Evolutionary conservation across 805 yeast genomes (phyloP).

Genomic region (Millerozyma miso): DNA sequence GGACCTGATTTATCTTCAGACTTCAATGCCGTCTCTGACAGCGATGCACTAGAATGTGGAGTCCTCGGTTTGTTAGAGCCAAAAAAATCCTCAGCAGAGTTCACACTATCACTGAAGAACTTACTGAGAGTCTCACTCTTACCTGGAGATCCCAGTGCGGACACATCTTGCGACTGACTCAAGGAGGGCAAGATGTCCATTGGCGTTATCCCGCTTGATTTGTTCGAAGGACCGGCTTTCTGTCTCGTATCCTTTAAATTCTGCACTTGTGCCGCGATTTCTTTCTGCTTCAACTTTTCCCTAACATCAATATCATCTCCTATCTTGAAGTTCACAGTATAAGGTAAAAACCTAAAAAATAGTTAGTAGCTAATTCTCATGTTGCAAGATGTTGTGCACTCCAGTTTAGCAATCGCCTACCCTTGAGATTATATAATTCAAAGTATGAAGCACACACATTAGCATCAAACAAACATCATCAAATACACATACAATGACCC

Average conservation of each 20-base stretch:
- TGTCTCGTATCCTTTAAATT: constrained; percentile 3
- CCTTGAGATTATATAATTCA: too few species aligned
- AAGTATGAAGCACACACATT: too few species aligned
- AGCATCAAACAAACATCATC: too few species aligned
- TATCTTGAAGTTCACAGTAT: constrained; percentile 66
- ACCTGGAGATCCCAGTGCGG: constrained; percentile 13
- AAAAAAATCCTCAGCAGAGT: constrained; percentile 54
- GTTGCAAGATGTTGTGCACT: background rate
- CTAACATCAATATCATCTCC: constrained; percentile 10
- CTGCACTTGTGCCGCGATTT: background rate
- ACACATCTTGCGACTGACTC: constrained; percentile 26
- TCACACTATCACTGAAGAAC: constrained; percentile 13
- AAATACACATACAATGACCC: constrained; percentile 58
- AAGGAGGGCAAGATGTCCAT: constrained; percentile 32
- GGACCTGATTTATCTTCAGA: constrained; percentile 22
- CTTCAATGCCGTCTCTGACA: constrained; percentile 16
- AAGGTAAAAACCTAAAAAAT: constrained; percentile 57
- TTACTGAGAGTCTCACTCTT: constrained; percentile 2
- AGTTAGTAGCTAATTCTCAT: constrained; percentile 13
- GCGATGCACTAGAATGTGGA: constrained; percentile 1
- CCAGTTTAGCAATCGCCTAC: background rate
- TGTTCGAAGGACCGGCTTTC: constrained; percentile 2
- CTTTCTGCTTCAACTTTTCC: background rate
- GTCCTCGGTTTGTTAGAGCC: constrained; percentile 16
- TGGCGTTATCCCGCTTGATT: constrained; percentile 9